These are phyloP conservation scores for Aspergillus sp. DNA, from an alignment of 2,329 filamentous ascomycete species.

Conservation along the genomic window DNA sequence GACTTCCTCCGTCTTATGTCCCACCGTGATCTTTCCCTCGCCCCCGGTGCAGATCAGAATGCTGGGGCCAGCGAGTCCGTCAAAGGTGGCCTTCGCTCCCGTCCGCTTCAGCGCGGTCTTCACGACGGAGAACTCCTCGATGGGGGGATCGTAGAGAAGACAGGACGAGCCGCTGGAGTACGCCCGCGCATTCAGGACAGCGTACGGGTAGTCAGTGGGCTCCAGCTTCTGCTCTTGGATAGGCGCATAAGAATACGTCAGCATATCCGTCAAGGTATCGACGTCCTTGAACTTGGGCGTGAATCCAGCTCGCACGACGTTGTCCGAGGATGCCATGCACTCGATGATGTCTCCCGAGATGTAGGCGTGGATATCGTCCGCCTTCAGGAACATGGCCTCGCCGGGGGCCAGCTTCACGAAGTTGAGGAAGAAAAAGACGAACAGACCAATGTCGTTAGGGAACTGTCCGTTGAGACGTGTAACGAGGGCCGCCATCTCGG, in stretches of 20 bases:
- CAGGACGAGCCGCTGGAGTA: conserved; percentile 74
- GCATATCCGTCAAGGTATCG: conserved; percentile 78
- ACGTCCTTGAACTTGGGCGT: conserved; percentile 99
- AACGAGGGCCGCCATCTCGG: conserved; percentile 74
- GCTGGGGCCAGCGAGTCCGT: conserved; percentile 81
- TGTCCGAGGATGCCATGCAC: conserved; percentile 99
- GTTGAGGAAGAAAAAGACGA: conserved; percentile 97
- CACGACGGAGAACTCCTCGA: conserved; percentile 92
- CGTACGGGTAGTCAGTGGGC: conserved; percentile 81
- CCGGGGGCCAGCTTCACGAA: conserved; percentile 83
- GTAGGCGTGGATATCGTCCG: conserved; percentile 97
- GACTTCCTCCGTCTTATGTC: conserved; percentile 72
- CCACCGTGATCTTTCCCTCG: conserved; percentile 78
- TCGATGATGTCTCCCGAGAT: conserved; percentile 79
- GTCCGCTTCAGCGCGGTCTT: conserved; percentile 68
- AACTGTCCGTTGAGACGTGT: conserved; percentile 77
- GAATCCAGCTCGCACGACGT: conserved; percentile 94
- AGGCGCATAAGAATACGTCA: conserved; percentile 93
- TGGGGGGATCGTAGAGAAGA: conserved; percentile 87
- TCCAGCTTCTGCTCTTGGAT: conserved; percentile 93
- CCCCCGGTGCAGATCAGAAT: conserved; percentile 89
- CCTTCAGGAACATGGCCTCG: conserved; percentile 92
- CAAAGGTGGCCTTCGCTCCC: conserved; percentile 82
- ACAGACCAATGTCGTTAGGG: conserved; percentile 84
- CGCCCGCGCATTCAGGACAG: conserved; percentile 72